A percentile compares a stretch with the other conserved stretches of the same genome.
phyloP scores from a whole-genome alignment of 139 green algal species.

The Zygnema circumcarinatum region DNA sequence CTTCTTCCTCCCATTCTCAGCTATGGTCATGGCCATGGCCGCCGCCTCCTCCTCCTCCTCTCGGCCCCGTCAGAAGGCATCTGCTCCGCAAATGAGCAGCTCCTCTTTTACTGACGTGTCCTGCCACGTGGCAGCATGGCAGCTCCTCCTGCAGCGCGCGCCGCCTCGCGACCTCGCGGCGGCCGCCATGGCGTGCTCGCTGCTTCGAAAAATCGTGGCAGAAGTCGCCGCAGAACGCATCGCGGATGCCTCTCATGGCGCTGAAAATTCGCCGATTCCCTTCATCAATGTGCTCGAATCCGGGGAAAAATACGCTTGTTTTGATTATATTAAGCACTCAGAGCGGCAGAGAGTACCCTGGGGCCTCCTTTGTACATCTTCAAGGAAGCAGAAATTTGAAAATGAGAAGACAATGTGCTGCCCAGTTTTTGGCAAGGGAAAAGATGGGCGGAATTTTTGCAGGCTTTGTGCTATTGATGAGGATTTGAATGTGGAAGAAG shows the following conservation, averaged over 20 bases:
- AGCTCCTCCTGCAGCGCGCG: not conserved
- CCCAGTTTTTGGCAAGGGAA: no score
- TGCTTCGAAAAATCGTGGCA: not conserved
- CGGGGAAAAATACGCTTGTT: not conserved
- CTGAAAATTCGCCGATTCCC: not conserved
- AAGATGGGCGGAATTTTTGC: not conserved
- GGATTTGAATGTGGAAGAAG: not conserved
- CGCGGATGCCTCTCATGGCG: not conserved
- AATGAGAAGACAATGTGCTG: not conserved
- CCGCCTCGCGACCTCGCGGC: not conserved
- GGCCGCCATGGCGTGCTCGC: not conserved
- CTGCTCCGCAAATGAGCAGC: no score
- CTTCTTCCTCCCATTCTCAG: no score
- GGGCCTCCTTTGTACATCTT: not conserved
- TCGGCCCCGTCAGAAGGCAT: no score
- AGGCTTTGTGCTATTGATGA: no score
- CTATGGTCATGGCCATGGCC: no score
- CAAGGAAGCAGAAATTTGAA: not conserved
- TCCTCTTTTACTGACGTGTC: no score
- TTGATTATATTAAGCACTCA: not conserved
- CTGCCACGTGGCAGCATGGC: no score
- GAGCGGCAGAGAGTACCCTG: not conserved
- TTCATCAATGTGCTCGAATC: not conserved
- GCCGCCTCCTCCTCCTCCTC: no score
- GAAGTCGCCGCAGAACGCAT: not conserved